Evolutionary conservation across 2,329 filamentous ascomycete species (phyloP), one percentile per base, ranked within the genome.

Genomic region (Epichloe gansuensis): DNA sequence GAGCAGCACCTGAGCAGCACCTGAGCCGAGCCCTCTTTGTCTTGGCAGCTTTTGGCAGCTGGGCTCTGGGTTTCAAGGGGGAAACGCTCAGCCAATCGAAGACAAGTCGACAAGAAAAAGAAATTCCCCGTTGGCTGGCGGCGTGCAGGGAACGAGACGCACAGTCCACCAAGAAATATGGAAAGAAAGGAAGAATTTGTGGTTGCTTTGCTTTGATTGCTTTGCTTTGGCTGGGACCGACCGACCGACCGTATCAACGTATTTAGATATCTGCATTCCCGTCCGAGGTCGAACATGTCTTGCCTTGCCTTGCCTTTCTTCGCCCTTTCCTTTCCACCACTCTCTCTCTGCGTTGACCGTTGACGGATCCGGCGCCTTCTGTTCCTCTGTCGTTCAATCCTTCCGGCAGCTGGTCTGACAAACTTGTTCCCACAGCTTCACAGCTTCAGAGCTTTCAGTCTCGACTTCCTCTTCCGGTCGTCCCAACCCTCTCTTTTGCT

Each of bases 341-440:
- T 50, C 27, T 38, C 8, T 11, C 23, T 2, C 17, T 13, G 25
- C n/a, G 23, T 31, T 12, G 25, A 13, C 27, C 25, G 49, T 53
- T 39, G 43, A 50, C 39, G 47, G 31, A 48, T 50, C 49, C 49
- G 41, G 39, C 25, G 15, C 23, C 8, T 35, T 51, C 46, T 49
- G 25, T 47, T 55, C 34, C 25, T 47, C 42, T 35, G 60, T 58
- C 63, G 59, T 64, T 63, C 62, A 64, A 62, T 66, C 62, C 57
- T 63, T 66, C 52, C 61, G 62, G 61, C 60, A 60, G 59, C 61
- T 65, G 59, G 60, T 56, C 44, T 42, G 12, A 46, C 50, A 56
- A 55, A 51, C 52, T 38, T 15, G 25, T 25, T 34, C 17, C 15
- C 45, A 25, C 42, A 44, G 34, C 23, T 21, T 45, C 15, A 56